Percentiles rank a stretch among this genome's conserved stretches.
These are phyloP conservation scores for Sanguinoderma infundibulare DNA, from an alignment of 1,284 basidiomycete species.

Conservation along the genomic window DNA sequence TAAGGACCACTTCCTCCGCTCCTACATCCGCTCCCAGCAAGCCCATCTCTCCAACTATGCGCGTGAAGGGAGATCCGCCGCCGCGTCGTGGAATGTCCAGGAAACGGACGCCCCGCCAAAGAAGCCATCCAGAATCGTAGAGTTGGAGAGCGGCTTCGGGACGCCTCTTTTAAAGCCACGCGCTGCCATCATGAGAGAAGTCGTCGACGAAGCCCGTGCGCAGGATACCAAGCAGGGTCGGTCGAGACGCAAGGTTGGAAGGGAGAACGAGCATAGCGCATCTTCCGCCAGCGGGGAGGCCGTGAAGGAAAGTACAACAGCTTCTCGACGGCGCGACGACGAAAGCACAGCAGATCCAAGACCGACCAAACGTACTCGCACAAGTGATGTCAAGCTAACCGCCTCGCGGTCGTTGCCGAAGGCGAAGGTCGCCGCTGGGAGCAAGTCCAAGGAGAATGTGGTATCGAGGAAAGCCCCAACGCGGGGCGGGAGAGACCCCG, in stretches of 20 bases:
- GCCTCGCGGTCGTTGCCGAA: neutral
- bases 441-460: slow-evolving; percentile 1
- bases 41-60: slow-evolving; percentile 49
- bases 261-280: neutral
- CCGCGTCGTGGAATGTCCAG: slow-evolving; percentile 34
- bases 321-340: neutral
- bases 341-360: neutral
- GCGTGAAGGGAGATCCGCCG: slow-evolving; percentile 42
- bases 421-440: neutral
- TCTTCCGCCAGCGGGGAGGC: neutral
- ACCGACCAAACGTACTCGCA: neutral
- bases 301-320: neutral
- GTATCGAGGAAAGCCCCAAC: neutral
- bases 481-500: neutral
- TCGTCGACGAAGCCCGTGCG: neutral
- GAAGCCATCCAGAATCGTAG: slow-evolving; percentile 1
- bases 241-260: neutral
- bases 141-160: slow-evolving; percentile 48
- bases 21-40: slow-evolving; percentile 56
- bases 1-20: slow-evolving; percentile 45
- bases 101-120: neutral
- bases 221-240: neutral
- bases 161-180: slow-evolving; percentile 66
- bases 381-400: neutral
- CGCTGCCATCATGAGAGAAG: neutral